Evolutionary conservation across 495 filamentous ascomycete species (phyloP).

Genomic region (Aspergillus haitiensis): DNA sequence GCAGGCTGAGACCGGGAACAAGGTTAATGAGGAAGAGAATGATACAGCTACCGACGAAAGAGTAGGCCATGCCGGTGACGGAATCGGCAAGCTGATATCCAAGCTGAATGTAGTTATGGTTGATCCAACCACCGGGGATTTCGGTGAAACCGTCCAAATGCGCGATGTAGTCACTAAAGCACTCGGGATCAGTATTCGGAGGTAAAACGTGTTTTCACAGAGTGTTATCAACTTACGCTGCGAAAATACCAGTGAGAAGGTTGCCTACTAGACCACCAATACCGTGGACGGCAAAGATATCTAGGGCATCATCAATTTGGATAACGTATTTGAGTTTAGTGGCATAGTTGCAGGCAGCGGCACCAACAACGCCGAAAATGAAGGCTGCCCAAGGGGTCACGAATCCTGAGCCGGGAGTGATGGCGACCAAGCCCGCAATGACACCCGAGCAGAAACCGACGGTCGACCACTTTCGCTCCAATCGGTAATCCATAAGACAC

Average conservation of each 20-base stretch:
- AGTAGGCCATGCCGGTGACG: constrained; percentile 77
- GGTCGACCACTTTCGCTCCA: constrained; percentile 95
- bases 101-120: constrained; percentile 86
- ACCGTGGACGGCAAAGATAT: constrained; percentile 92
- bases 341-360: constrained; percentile 85
- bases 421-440: constrained; percentile 87
- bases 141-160: constrained; percentile 73
- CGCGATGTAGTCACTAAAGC: constrained; percentile 74
- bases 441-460: constrained; percentile 97
- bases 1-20: constrained; percentile 78
- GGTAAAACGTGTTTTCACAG: background rate
- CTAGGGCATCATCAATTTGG: constrained; percentile 82
- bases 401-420: constrained; percentile 88
- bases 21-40: constrained; percentile 88
- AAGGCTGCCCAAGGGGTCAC: constrained; percentile 94
- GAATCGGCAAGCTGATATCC: constrained; percentile 89
- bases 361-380: constrained; percentile 82
- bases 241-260: constrained; percentile 86
- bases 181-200: constrained; percentile 17
- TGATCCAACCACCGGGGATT: constrained; percentile 87
- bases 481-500: constrained; percentile 90
- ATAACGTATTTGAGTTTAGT: constrained; percentile 95
- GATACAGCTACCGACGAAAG: constrained; percentile 79
- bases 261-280: constrained; percentile 90
- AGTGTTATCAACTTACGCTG: constrained; percentile 59